A percentile compares a stretch with the other conserved stretches of the same genome.
Conservation (phyloP, 352 stramenopile species). For the Phytophthora citrophthora region DNA sequence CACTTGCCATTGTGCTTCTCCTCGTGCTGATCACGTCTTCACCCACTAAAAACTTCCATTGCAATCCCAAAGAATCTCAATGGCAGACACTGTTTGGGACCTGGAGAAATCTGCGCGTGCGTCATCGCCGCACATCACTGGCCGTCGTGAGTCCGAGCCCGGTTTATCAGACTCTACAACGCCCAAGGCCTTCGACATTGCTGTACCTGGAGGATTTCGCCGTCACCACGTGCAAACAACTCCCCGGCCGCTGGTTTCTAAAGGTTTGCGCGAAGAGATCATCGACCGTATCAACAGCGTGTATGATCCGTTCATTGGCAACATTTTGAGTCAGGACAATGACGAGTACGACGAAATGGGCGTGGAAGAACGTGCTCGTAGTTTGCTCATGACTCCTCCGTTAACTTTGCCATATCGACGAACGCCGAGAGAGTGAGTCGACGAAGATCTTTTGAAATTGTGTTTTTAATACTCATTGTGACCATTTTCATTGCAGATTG, state of each 20-base stretch:
- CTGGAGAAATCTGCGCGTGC: slow-evolving; percentile 52
- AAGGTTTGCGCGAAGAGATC: slow-evolving; percentile 71
- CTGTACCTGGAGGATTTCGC: slow-evolving; percentile 72
- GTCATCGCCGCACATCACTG: slow-evolving; percentile 35
- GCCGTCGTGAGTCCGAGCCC: slow-evolving; percentile 67
- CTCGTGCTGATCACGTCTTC: slow-evolving; percentile 2
- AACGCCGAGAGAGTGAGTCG: slow-evolving; percentile 33
- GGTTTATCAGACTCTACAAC: slow-evolving; percentile 40
- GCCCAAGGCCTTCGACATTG: slow-evolving; percentile 65
- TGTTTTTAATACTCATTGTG: not conserved
- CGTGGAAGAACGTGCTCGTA: slow-evolving; percentile 67
- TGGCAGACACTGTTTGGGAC: slow-evolving; percentile 58
- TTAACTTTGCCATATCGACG: slow-evolving; percentile 40
- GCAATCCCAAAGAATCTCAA: slow-evolving; percentile 23
- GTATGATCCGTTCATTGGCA: slow-evolving; percentile 87
- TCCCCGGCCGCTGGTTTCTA: slow-evolving; percentile 45
- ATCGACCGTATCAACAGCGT: slow-evolving; percentile 74
- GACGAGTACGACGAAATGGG: slow-evolving; percentile 80
- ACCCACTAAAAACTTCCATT: not conserved
- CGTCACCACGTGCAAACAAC: slow-evolving; percentile 70
- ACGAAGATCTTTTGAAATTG: not conserved
- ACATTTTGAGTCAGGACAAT: slow-evolving; percentile 84
- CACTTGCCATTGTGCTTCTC: slow-evolving; percentile 3
- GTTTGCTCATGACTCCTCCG: slow-evolving; percentile 71
- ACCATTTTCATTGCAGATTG: slow-evolving; percentile 28